phyloP scores from a whole-genome alignment of 768 basidiomycete genomes.

The Guyanaporus albipodus region DNA sequence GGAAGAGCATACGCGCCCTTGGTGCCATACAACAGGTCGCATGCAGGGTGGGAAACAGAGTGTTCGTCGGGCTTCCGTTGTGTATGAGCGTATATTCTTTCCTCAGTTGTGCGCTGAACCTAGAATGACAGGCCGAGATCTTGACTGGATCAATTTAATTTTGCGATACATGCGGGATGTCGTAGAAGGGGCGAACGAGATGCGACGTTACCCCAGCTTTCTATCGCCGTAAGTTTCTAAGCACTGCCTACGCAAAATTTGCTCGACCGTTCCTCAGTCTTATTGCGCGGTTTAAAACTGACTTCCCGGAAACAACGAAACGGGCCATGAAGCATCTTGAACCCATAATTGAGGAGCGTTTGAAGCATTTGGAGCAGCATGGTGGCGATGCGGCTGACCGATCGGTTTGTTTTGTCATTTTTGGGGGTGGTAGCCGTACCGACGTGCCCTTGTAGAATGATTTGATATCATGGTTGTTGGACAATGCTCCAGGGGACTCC shows the following conservation, averaged over 20 bases:
- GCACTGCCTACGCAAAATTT: background rate
- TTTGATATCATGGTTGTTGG: constrained; percentile 32
- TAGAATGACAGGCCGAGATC: constrained; percentile 4
- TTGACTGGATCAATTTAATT: constrained; percentile 31
- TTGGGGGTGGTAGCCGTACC: background rate
- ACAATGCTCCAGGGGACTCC: constrained; percentile 18
- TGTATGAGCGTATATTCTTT: background rate
- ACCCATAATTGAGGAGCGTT: constrained; percentile 23
- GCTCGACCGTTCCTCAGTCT: background rate
- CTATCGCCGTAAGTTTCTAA: constrained; percentile 27
- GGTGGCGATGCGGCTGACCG: background rate
- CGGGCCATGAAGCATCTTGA: constrained; percentile 16
- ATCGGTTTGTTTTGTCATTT: constrained; percentile 1
- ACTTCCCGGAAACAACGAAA: constrained; percentile 2
- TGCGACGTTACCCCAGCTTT: constrained; percentile 31
- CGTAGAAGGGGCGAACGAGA: constrained; percentile 5
- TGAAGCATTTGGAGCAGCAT: background rate
- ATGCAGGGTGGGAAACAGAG: constrained; percentile 8
- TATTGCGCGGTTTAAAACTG: background rate
- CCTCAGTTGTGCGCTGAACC: background rate
- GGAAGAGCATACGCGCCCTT: constrained; percentile 8
- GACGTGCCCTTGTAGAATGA: constrained; percentile 31
- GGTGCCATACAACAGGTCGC: background rate
- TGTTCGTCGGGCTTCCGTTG: constrained; percentile 14
- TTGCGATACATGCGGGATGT: constrained; percentile 24